Base-by-base conservation (phyloP, 352 stramenopile genomes). In the Globisporangium barbulae region DNA sequence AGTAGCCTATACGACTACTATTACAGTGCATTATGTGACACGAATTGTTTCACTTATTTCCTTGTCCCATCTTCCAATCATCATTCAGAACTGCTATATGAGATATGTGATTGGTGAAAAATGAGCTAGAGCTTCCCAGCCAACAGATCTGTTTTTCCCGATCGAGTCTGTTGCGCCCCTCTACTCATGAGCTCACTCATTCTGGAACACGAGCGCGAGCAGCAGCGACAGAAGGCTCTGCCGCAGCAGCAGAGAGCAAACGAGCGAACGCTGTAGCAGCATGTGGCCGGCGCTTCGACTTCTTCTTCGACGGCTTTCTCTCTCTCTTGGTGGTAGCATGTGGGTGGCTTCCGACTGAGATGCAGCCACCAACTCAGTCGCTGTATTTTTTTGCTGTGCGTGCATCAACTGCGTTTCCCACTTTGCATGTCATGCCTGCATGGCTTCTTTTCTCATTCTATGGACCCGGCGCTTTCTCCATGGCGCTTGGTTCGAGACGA, bases 401-500 rank as follows among this genome's bases (percentile, higher is more conserved):
- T 47, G 41, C 41, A 47, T 47, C 13, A 45, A n/a, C 35, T 59
- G 13, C 44, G 5, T 56, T 9, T 53, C 30, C 25, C 28, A 19
- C 15, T 55, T 15, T 47, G 30, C 30, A 17, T 37, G 25, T 41
- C 35, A 41, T 41, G 35, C 35, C 8, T 54, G 42, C 13, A 8
- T 52, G 48, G 49, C 39, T 39, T 56, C 25, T 37, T 42, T 61
- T 50, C 42, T 59, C 44, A 41, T 42, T 60, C 55, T 44, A 42
- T 21, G 37, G 44, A 47, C 49, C 33, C 5, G 22, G 56, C 35
- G 44, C 37, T 39, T 65, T 44, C n/a, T 55, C 49, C 56, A n/a
- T 60, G 50, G 47, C 45, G 41, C 47, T 57, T 19, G 30, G 57
- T 59, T 41, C 35, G 63, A 64, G 63, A 41, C 37, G 59, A 30